Conservation (phyloP, 1,284 basidiomycete genomes). For the Microbotryum violaceum region DNA sequence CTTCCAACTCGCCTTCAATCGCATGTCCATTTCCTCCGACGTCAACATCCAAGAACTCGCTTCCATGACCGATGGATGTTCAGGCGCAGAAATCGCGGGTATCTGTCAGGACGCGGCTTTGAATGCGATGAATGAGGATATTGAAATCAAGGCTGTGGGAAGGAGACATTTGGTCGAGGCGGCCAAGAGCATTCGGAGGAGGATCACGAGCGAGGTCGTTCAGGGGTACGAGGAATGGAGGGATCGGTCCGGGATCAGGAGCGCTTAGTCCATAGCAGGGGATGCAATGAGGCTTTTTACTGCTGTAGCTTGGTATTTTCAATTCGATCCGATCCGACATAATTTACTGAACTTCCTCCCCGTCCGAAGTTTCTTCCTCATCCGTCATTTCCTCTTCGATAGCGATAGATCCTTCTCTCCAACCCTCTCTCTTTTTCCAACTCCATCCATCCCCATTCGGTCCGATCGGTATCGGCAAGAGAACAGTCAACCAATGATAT, state of each 20-base stretch:
- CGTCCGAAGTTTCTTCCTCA: constrained; percentile 41
- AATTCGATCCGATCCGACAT: not conserved
- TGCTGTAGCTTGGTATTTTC: not conserved
- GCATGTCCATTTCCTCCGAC: constrained; percentile 69
- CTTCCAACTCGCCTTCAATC: constrained; percentile 62
- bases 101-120: constrained; percentile 96
- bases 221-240: constrained; percentile 58
- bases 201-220: constrained; percentile 80
- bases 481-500: constrained; percentile 53
- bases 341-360: constrained; percentile 1
- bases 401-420: constrained; percentile 44
- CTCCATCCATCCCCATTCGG: constrained; percentile 79
- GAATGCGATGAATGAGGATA: constrained; percentile 76
- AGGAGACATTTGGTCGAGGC: constrained; percentile 67
- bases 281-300: not conserved
- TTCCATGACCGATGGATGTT: constrained; percentile 76
- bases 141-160: constrained; percentile 60
- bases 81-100: constrained; percentile 85
- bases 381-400: constrained; percentile 50
- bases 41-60: constrained; percentile 67
- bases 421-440: constrained; percentile 64
- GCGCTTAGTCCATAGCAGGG: constrained; percentile 11
- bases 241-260: constrained; percentile 39
- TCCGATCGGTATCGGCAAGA: constrained; percentile 69
- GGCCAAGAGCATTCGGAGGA: constrained; percentile 61